Conservation (phyloP, 306 rosid species). For the Vigna mungo region DNA sequence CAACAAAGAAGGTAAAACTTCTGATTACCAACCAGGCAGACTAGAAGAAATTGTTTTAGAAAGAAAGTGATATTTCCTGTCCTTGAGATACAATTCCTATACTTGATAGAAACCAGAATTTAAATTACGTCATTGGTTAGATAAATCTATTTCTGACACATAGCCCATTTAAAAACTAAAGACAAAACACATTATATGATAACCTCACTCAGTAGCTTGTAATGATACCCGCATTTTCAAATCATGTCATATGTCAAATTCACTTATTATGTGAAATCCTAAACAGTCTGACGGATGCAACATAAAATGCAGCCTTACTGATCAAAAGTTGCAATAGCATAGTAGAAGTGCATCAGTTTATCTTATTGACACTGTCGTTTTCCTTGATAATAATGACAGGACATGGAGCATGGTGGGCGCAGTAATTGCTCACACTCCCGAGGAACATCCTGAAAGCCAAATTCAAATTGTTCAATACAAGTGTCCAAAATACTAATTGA, state of each 20-base stretch:
- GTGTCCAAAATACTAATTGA: conserved; percentile 25
- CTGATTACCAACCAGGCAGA: conserved; percentile 5
- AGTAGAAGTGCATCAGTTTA: conserved; percentile 48
- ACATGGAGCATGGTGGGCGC: conserved; percentile 74
- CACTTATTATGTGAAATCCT: neutral
- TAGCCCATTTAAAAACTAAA: neutral
- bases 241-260: neutral
- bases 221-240: conserved; percentile 8
- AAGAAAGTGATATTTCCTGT: neutral
- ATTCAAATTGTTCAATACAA: neutral
- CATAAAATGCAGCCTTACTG: conserved; percentile 31
- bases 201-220: neutral
- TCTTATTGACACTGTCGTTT: conserved; percentile 47
- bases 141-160: conserved; percentile 25
- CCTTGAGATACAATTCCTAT: neutral
- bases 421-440: conserved; percentile 93
- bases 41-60: neutral
- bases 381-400: conserved; percentile 77
- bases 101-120: conserved; percentile 3
- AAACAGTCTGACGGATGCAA: conserved; percentile 17
- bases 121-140: neutral
- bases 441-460: conserved; percentile 77
- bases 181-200: neutral
- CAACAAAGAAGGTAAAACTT: neutral
- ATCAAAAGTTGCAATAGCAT: conserved; percentile 26